phyloP scores from a whole-genome alignment of 1,139 yeast species.

The Yamadazyma mexicana region DNA sequence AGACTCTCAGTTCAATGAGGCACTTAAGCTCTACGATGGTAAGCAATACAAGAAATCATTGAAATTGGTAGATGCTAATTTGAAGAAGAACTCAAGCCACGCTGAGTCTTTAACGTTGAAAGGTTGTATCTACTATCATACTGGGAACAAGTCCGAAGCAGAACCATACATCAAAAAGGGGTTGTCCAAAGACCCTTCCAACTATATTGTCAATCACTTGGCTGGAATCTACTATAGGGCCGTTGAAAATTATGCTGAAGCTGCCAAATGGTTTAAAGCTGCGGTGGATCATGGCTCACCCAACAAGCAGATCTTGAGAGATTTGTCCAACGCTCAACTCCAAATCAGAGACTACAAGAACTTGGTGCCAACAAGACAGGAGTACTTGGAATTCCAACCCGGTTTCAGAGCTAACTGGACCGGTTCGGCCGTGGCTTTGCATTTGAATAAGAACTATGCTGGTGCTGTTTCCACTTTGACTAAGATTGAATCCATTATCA shows the following conservation, averaged over 20 bases:
- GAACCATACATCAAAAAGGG: conserved; percentile 63
- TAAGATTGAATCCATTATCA: conserved; percentile 72
- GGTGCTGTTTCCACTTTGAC: conserved; percentile 71
- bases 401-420: conserved; percentile 95
- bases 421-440: conserved; percentile 82
- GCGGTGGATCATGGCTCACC: conserved; percentile 79
- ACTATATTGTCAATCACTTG: conserved; percentile 80
- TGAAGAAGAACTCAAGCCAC: conserved; percentile 75
- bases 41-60: conserved; percentile 87
- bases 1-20: conserved; percentile 73
- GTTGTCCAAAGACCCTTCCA: conserved; percentile 50
- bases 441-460: conserved; percentile 63
- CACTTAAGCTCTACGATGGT: conserved; percentile 76
- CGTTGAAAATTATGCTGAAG: conserved; percentile 68
- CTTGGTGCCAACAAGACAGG: conserved; percentile 63
- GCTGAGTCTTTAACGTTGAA: conserved; percentile 84
- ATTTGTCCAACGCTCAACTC: conserved; percentile 74
- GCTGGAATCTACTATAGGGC: conserved; percentile 82
- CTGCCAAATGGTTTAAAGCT: conserved; percentile 77
- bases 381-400: conserved; percentile 71
- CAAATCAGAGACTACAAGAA: conserved; percentile 75
- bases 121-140: conserved; percentile 62
- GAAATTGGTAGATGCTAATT: conserved; percentile 69
- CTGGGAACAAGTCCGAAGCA: conserved; percentile 65
- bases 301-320: conserved; percentile 79